Evolutionary conservation across 306 rosid species (phyloP).

Genomic region (Benincasa hispida): DNA sequence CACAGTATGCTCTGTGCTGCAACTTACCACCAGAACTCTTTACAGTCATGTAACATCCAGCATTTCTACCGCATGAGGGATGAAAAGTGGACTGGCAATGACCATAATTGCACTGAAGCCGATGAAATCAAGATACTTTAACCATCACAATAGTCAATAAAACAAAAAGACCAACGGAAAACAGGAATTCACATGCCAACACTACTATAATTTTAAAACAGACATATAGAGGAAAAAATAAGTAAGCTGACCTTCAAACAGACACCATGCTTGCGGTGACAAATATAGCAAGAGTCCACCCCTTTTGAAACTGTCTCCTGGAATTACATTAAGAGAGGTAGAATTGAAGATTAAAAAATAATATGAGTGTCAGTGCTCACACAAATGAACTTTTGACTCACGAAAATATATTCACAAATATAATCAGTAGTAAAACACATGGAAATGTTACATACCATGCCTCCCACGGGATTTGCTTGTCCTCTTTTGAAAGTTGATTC

Average conservation of each 20-base stretch:
- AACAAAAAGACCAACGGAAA: neutral
- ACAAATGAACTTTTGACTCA: neutral
- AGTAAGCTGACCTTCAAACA: constrained; percentile 56
- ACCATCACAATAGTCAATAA: neutral
- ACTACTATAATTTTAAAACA: neutral
- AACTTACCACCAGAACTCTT: constrained; percentile 59
- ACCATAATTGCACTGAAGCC: constrained; percentile 85
- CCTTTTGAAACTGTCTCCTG: constrained; percentile 63
- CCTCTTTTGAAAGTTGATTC: constrained; percentile 84
- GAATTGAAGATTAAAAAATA: neutral
- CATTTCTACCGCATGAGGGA: constrained; percentile 84
- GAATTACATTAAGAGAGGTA: constrained; percentile 13
- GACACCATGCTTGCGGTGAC: constrained; percentile 64
- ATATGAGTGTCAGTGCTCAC: constrained; percentile 2
- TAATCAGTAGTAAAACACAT: neutral
- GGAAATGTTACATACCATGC: constrained; percentile 54
- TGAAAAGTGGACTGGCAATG: constrained; percentile 81
- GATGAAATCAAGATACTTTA: constrained; percentile 3
- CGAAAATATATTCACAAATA: neutral
- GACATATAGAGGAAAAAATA: neutral
- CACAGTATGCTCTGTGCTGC: constrained; percentile 95
- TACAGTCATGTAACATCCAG: constrained; percentile 60
- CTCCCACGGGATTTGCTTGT: constrained; percentile 59
- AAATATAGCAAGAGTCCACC: constrained; percentile 50
- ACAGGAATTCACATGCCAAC: neutral